A percentile compares a stretch with the other conserved stretches of the same genome.
Conservation (phyloP, 306 rosid genomes). For the Heteromeles arbutifolia region DNA sequence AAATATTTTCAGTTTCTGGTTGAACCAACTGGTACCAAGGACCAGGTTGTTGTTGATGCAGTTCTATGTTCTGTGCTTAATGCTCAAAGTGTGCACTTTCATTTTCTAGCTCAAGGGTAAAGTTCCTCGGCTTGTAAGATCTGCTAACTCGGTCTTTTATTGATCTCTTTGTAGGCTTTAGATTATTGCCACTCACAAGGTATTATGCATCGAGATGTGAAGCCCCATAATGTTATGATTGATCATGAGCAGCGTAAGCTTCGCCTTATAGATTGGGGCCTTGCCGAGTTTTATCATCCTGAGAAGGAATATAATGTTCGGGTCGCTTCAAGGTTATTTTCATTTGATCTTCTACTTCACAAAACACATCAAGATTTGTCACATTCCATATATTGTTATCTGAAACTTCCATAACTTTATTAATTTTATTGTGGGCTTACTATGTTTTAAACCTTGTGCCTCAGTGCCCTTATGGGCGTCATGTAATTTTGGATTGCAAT, state of each 20-base stretch:
- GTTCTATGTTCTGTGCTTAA: neutral
- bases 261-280: slow-evolving; percentile 45
- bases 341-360: neutral
- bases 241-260: slow-evolving; percentile 43
- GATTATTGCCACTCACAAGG: slow-evolving; percentile 47
- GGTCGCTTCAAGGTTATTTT: slow-evolving; percentile 35
- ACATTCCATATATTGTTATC: neutral
- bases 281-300: slow-evolving; percentile 42
- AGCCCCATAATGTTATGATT: slow-evolving; percentile 44
- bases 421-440: neutral
- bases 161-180: slow-evolving; percentile 26
- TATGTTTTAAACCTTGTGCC: neutral
- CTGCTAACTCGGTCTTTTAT: neutral
- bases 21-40: neutral
- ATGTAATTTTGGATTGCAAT: neutral
- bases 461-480: neutral
- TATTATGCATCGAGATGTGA: slow-evolving; percentile 44
- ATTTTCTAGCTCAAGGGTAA: neutral
- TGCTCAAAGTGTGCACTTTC: neutral
- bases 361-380: neutral
- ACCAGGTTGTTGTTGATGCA: neutral
- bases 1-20: neutral
- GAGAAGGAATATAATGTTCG: slow-evolving; percentile 42
- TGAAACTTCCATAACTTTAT: neutral
- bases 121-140: neutral